phyloP scores from a whole-genome alignment of 371 early-diverging fungal species.

The Gilbertella persicaria region DNA sequence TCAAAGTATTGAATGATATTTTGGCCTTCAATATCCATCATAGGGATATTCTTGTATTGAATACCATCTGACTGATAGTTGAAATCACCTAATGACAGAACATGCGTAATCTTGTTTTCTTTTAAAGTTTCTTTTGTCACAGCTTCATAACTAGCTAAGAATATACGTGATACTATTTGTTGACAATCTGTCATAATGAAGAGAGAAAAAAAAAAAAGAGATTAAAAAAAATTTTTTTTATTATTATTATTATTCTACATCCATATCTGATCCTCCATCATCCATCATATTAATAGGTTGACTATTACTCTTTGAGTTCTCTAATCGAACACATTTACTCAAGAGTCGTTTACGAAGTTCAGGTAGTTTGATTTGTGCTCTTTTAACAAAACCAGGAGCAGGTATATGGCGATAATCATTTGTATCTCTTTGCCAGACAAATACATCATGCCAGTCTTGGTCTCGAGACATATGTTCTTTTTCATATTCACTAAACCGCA shows the following conservation, averaged over 20 bases:
- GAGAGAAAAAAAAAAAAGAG: too few species aligned
- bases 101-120: constrained; percentile 59
- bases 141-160: constrained; percentile 41
- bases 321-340: constrained; percentile 25
- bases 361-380: constrained; percentile 19
- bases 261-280: constrained; percentile 35
- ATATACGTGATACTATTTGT: constrained; percentile 49
- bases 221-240: too few species aligned
- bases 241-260: constrained; percentile 23
- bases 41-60: constrained; percentile 43
- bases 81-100: constrained; percentile 55
- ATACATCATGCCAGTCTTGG: constrained; percentile 34
- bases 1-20: constrained; percentile 76
- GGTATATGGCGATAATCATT: constrained; percentile 39
- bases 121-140: constrained; percentile 29
- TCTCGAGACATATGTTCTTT: constrained; percentile 18
- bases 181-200: too few species aligned
- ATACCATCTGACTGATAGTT: too few species aligned
- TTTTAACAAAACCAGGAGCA: constrained; percentile 34
- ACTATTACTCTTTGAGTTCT: constrained; percentile 14
- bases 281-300: constrained; percentile 8
- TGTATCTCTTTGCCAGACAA: constrained; percentile 35
- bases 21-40: constrained; percentile 65
- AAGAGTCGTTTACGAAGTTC: constrained; percentile 23
- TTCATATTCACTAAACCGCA: constrained; percentile 30